Base-by-base conservation (phyloP, 352 stramenopile species). In the Globisporangium yorkense region DNA sequence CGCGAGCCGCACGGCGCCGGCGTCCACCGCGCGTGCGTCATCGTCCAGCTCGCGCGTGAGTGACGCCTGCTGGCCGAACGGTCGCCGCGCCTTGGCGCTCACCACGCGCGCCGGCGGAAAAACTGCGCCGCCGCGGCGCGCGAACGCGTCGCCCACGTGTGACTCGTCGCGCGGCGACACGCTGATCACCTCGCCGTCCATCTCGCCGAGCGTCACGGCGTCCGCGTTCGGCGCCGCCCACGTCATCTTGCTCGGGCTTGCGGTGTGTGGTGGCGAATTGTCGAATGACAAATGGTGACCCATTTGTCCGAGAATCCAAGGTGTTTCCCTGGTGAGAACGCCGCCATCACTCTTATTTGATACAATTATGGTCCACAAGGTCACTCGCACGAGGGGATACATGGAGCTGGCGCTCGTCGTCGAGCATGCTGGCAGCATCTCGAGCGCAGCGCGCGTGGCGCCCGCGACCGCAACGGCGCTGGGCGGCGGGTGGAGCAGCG, bases 191-290 rank as follows among this genome's bases (percentile, higher is more conserved):
- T 89, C 80, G 37, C 80, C 77, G 55, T 77, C 63, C 48, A 89
- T 74, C 67, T 92, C 83, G 10, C 83, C 83, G 18, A 92, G 70
- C 64, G 83, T 90, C 73, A 90, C 80, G 49, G 82, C 74, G 54
- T 88, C 77, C 29, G 56, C 53, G n/a, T 67, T 73, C 20, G 82
- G 82, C 54, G 88, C 68, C 9, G 76, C 60, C 82, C 82, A 92
- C 59, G 71, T 74, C 76, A 88, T 88, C 16, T 59, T 16, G 8
- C 8, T 46, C 20, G 54, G 29, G 29, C 43, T 57, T 12, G 40
- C 35, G 48, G 12, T 43, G 37, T 48, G 43, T 40, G 18, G 21
- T 54, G 48, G 48, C 15, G 41, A 41, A 40, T 20, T 41, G 35
- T 6, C 33, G 33, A 37, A 37, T 37, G 33, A 51, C 33, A 10